Evolutionary conservation across 139 green algal genomes (phyloP), one percentile per base, ranked within the genome.

Genomic region (Coelastrella sp.): DNA sequence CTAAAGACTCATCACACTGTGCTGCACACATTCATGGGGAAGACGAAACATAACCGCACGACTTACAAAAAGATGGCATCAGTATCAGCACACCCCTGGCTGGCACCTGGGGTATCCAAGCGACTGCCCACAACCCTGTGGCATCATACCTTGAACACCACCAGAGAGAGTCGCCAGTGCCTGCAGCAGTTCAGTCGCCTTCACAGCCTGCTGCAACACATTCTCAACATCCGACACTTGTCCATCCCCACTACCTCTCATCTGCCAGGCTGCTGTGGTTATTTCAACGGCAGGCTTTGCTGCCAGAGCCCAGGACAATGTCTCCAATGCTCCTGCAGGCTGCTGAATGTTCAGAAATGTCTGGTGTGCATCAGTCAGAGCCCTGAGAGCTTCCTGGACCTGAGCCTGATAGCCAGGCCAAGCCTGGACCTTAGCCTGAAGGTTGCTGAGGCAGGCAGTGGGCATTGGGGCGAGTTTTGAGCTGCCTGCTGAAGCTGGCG

Each of bases 221-320:
- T 20, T 24, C 56, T 56, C 22, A 9, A 56, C 19, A 68, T 89
- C 84, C 22, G 56, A 66, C 84, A 65, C 10, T 8, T 49, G 1
- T 1, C 59, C 66, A 6, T 14, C 63, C 10, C 27, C 56, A 58
- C 1, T 56, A 19, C 8, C 68, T 22, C 17, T n/a, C 35, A 68
- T 10, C 84, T 89, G 84, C 68, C 49, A 87, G 15, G 59, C 11
- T 35, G 81, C 81, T 27, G 17, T n/a, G 14, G 60, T 87, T 11
- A 87, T 76, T 12, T 59, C 61, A 59, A 10, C 60, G 27, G 24
- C 60, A 58, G 70, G 22, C 83, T 81, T 89, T 7, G 84, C 84
- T 35, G 84, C 84, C 4, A 81, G 56, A 17, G 19, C 25, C 84
- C 84, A 89, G 19, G 84, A 89, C 66, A 89, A n/a, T 8, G 84